Percentiles rank a stretch among this genome's conserved stretches.
These are phyloP conservation scores for Sporothrix humicola DNA, from an alignment of 2,329 filamentous ascomycete species.

Conservation along the genomic window DNA sequence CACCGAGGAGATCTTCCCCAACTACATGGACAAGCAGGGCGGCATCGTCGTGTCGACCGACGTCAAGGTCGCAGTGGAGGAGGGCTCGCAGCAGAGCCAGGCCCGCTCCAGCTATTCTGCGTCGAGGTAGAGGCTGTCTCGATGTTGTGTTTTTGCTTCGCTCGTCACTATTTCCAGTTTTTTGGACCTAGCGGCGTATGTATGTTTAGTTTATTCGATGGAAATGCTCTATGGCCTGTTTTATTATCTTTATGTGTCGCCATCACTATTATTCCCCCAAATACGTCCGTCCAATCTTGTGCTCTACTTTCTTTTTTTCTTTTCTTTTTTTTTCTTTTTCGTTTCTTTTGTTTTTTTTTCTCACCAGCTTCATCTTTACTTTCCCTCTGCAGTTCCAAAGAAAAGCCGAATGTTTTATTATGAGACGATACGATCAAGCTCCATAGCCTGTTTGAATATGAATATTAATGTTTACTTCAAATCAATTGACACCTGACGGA, in stretches of 20 bases:
- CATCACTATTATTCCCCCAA: conserved; percentile 1
- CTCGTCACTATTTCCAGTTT: background rate
- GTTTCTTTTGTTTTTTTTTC: background rate
- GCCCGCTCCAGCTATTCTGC: conserved; percentile 22
- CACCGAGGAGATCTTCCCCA: conserved; percentile 30
- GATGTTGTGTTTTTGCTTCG: background rate
- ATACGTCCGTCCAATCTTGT: background rate
- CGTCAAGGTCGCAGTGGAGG: conserved; percentile 26
- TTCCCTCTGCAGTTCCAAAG: background rate
- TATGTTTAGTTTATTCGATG: conserved; percentile 1
- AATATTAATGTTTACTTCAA: background rate
- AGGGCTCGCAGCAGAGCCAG: conserved; percentile 19
- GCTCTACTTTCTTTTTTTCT: background rate
- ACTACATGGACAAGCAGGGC: conserved; percentile 27
- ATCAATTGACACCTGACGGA: too few relatives aligned
- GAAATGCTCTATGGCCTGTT: background rate
- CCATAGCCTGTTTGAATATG: background rate
- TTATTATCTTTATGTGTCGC: background rate
- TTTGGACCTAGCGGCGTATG: background rate
- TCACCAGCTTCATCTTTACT: background rate
- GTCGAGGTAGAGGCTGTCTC: background rate
- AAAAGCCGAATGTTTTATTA: conserved; percentile 1
- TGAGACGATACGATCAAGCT: background rate
- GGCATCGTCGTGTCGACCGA: conserved; percentile 28
- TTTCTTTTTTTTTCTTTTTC: background rate